Evolutionary conservation across 305 asterid species (phyloP).

Genomic region (Fraxinus sp.): DNA sequence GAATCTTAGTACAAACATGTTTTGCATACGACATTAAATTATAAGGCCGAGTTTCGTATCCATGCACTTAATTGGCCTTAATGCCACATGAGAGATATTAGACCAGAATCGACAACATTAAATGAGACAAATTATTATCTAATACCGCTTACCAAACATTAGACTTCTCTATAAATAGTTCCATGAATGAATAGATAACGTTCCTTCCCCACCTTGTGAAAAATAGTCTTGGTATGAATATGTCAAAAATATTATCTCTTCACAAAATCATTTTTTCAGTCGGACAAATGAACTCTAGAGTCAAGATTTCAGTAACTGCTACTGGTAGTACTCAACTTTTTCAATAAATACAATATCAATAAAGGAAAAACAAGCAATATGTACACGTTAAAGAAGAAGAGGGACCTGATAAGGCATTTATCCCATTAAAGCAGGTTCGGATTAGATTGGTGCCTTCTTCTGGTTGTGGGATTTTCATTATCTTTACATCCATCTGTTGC

Average conservation of each 20-base stretch:
- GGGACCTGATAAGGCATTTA: conserved; percentile 34
- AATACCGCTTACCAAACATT: too few relatives aligned
- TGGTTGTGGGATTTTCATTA: conserved; percentile 1
- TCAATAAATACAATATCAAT: background rate
- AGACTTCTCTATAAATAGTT: background rate
- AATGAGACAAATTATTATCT: too few relatives aligned
- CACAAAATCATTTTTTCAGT: background rate
- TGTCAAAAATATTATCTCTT: background rate
- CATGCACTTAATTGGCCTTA: too few relatives aligned
- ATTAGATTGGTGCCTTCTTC: conserved; percentile 29
- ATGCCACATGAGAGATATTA: too few relatives aligned
- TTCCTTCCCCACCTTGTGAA: background rate
- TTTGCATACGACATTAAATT: background rate
- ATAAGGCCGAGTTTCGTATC: too few relatives aligned
- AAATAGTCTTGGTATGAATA: background rate
- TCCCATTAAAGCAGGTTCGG: conserved; percentile 37
- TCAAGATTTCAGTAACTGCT: background rate
- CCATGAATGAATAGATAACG: background rate
- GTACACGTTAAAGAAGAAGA: background rate
- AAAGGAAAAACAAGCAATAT: background rate
- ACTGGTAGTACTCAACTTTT: background rate
- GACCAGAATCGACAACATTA: too few relatives aligned
- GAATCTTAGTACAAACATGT: background rate
- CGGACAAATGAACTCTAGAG: background rate
- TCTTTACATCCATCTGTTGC: conserved; percentile 1